Evolutionary conservation across 352 stramenopile species (phyloP), one percentile per base, ranked within the genome.

Genomic region (Paralagenidium karlingii): DNA sequence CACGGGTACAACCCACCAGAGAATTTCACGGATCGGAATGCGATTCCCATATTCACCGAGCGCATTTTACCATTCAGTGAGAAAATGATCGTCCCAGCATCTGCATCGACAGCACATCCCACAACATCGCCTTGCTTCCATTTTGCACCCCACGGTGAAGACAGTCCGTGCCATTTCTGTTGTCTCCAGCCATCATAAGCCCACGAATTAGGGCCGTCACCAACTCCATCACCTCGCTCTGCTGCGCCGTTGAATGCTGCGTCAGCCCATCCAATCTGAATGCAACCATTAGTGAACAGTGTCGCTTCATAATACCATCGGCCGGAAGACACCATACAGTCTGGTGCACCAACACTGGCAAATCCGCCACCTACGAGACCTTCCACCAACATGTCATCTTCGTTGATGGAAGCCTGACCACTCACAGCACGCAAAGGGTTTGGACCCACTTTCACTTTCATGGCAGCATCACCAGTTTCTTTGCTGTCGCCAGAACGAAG

Each of bases 221-320:
- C 89, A 39, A 97, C 85, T 32, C 89, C 89, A 58, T 96, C 79
- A 25, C 86, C 89, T 24, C 82, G 60, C 39, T 87, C 79, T 16
- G 83, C 80, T 18, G 85, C 79, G 20, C 81, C 78, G 10, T 58
- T 89, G 38, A 95, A 96, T 8, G 75, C 74, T 8, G 86, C 73
- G 47, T 95, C 81, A 18, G 82, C 82, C 89, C 87, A 96, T 3
- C 89, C 89, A 40, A 97, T 93, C 53, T 97, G 89, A 51, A 96
- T 96, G 43, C 90, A 91, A 31, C 88, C 88, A 25, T 92, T 94
- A 0, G 83, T 94, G 38, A 85, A 60, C 13, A 97, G 47, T n/a
- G 68, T 83, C n/a, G 89, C 89, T 70, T 97, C 85, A 48, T 92
- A 96, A 49, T 94, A 94, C 82, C 82, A 95, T 29, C 73, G 53